Evolutionary conservation across 805 yeast genomes (phyloP).

Genomic region (Candida arabinofermentans): DNA sequence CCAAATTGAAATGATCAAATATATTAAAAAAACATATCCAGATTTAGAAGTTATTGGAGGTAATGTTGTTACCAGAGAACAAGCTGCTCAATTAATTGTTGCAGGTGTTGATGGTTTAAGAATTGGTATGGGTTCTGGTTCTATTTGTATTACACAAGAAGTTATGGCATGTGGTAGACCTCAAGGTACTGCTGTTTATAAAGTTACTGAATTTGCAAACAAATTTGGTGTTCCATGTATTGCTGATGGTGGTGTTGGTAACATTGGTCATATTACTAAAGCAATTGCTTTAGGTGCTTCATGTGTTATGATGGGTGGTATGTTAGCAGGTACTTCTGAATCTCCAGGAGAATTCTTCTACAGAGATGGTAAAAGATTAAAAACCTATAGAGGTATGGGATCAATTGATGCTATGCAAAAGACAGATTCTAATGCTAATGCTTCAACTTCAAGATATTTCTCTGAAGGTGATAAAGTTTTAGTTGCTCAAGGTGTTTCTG

Average conservation of each 20-base stretch:
- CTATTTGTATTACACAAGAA: slow-evolving; percentile 98
- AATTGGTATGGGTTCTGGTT: slow-evolving; percentile 99
- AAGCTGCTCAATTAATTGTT: slow-evolving; percentile 89
- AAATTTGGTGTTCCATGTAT: slow-evolving; percentile 97
- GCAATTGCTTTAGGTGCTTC: slow-evolving; percentile 97
- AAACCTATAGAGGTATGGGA: slow-evolving; percentile 99
- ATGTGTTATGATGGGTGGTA: slow-evolving; percentile 98
- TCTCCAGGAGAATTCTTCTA: slow-evolving; percentile 98
- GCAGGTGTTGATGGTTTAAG: slow-evolving; percentile 98
- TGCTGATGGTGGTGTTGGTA: slow-evolving; percentile 99
- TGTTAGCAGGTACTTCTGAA: slow-evolving; percentile 97
- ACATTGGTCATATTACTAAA: slow-evolving; percentile 97
- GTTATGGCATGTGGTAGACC: slow-evolving; percentile 99
- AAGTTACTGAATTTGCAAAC: slow-evolving; percentile 89
- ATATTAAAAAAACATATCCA: slow-evolving; percentile 80
- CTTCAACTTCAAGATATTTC: slow-evolving; percentile 97
- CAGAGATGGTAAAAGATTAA: slow-evolving; percentile 97
- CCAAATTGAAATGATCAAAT: slow-evolving; percentile 91
- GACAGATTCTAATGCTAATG: slow-evolving; percentile 85
- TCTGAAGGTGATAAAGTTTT: slow-evolving; percentile 92
- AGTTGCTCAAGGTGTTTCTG: slow-evolving; percentile 99
- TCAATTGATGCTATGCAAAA: slow-evolving; percentile 98
- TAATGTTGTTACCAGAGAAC: slow-evolving; percentile 98
- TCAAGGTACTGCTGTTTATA: slow-evolving; percentile 97
- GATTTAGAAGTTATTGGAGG: slow-evolving; percentile 91